Conservation (phyloP, 2,329 filamentous ascomycete species). For the Monosporascus sp. region DNA sequence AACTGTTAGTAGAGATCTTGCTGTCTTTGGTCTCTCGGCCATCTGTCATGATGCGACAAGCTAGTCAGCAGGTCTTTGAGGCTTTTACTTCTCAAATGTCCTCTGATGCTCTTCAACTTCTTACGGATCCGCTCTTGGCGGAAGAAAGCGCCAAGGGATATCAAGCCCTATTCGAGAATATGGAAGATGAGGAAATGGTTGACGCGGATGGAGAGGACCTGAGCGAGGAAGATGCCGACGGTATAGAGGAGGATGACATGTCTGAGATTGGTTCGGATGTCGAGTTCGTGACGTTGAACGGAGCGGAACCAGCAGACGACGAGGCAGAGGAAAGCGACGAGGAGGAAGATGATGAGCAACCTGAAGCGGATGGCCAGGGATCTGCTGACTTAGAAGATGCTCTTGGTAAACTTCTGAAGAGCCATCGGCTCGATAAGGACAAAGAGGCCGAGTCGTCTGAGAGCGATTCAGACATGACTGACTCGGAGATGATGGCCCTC, state of each 20-base stretch:
- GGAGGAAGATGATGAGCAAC: constrained; percentile 37
- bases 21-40: constrained; percentile 85
- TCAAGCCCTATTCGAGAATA: constrained; percentile 75
- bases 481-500: constrained; percentile 89
- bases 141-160: constrained; percentile 81
- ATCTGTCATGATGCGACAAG: constrained; percentile 77
- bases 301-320: constrained; percentile 35
- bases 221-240: constrained; percentile 36
- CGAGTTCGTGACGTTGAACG: constrained; percentile 33
- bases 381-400: constrained; percentile 61
- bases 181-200: constrained; percentile 53
- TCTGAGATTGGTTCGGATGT: constrained; percentile 36
- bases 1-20: constrained; percentile 79
- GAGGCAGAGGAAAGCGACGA: constrained; percentile 30
- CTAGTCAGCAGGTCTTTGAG: constrained; percentile 83
- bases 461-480: constrained; percentile 79
- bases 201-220: constrained; percentile 37
- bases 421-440: constrained; percentile 58
- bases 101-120: constrained; percentile 61
- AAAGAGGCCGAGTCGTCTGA: constrained; percentile 50
- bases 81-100: constrained; percentile 75
- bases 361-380: constrained; percentile 35
- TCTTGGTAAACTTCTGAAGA: constrained; percentile 72
- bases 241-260: constrained; percentile 36
- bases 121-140: constrained; percentile 65